Base-by-base conservation (phyloP, 2,329 filamentous ascomycete species). In the Fusarium sp. region DNA sequence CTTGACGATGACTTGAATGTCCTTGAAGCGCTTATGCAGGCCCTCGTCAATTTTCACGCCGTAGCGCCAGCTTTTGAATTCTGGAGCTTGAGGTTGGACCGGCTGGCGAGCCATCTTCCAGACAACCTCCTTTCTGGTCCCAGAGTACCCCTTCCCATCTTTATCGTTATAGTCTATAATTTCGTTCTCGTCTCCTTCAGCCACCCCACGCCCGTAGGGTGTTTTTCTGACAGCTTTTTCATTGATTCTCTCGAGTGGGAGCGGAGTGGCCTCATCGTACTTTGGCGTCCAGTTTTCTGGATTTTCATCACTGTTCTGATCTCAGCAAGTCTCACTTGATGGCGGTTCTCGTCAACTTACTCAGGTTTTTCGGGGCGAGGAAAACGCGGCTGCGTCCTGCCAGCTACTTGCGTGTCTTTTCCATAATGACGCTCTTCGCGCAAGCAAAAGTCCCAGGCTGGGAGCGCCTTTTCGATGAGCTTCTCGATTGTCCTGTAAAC, bases 1-100 rank as follows among this genome's bases (percentile, higher is more conserved):
- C 68, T 89, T 89, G 29, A 89, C 81, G 45, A 90, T 86, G 32
- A 90, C 73, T 65, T 91, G 88, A 2, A 72, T 42, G 0, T 61
- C 45, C 3, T 52, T 19, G 22, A 65, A 69, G 0, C 50, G 46
- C 0, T 64, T 60, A 1, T 50, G 38, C 0, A 70, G 8, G 2
- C 57, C 59, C 4, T 10, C 4, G 1, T 44, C 63, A 0, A 58
- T 53, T 4, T 65, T 42, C 2, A 35, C 35, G 4, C 52, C 59
- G 11, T 71, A 71, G 1, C 63, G 19, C 48, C 4, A 90, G 68
- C 3, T 82, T 81, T 53, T 4, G 42, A 73, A 61, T 58, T 61
- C 7, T n/a, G 72, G 50, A 0, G 40, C 36, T 51, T 52, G 15
- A 11, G 65, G 50, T 1, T 64, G 55, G 5, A 69, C 8, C 0